These are phyloP conservation scores for Yamadazyma mexicana DNA, from an alignment of 1,139 yeast genomes.

Conservation along the genomic window DNA sequence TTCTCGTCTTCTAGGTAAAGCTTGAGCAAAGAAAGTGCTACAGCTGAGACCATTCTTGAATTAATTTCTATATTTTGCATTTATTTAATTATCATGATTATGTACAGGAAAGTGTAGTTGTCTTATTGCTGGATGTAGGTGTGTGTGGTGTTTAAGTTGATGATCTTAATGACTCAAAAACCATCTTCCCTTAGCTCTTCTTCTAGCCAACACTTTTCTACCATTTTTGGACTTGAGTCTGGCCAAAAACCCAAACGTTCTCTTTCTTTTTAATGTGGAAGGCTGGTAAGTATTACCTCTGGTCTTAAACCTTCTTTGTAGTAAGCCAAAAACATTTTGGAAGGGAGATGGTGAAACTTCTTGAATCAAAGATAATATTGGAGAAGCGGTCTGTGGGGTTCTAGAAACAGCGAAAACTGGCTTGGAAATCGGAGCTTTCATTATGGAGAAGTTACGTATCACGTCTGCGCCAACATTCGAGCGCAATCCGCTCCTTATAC, in stretches of 20 bases:
- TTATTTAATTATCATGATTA: neutral
- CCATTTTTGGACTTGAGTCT: slow-evolving; percentile 79
- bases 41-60: too few species aligned
- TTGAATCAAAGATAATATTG: slow-evolving; percentile 6
- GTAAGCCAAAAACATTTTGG: slow-evolving; percentile 35
- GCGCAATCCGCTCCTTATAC: neutral
- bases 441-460: slow-evolving; percentile 9
- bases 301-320: slow-evolving; percentile 72
- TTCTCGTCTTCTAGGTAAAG: slow-evolving; percentile 45
- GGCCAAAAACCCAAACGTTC: slow-evolving; percentile 89
- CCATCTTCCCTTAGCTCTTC: slow-evolving; percentile 94
- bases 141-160: too few species aligned
- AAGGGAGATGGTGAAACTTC: slow-evolving; percentile 17
- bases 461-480: neutral
- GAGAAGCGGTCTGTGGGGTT: slow-evolving; percentile 2
- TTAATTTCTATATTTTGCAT: slow-evolving; percentile 1
- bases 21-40: slow-evolving; percentile 39
- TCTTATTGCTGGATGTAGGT: too few species aligned
- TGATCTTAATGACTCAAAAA: slow-evolving; percentile 65
- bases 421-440: slow-evolving; percentile 6
- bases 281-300: slow-evolving; percentile 97
- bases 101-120: neutral
- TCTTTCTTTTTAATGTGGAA: slow-evolving; percentile 83
- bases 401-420: neutral
- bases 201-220: slow-evolving; percentile 71